Base-by-base conservation (phyloP, 73 alveolate species). In the Tetrahymena malaccensis region DNA sequence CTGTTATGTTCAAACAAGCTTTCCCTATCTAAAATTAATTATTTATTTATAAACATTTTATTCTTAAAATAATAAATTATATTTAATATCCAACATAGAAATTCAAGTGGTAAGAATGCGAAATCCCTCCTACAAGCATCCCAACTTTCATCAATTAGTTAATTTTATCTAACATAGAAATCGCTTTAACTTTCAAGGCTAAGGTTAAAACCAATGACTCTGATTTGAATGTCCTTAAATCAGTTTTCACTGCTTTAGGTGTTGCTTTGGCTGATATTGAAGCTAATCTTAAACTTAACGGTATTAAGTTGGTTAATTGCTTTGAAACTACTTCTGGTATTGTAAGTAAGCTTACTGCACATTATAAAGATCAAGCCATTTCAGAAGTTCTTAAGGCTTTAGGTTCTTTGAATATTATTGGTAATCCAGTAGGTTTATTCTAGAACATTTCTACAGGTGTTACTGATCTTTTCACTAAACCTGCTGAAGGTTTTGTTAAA, bases 361-460 rank as follows among this genome's bases (percentile, higher is more conserved):
- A 98, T 83, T 98, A 98, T 93, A 95, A 96, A 37, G 96, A 95
- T 55, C 96, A 96, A 70, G 94, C 98, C 40, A 94, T 94, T 34
- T 50, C 96, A 94, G 96, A 98, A 38, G 94, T 98, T 12, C 55
- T 98, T 19, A 96, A 95, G 85, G 89, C 98, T 34, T 40, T 98
- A 12, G 99, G 99, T 0, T 97, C 99, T 19, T 95, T 97, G 58
- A 99, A 98, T 55, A 95, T 99, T 27, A 96, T 99, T 40, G 99
- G 99, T 33, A 98, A 98, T 94, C 99, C 99, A 5, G 97, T 98
- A 83, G 97, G 97, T 93, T 96, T 99, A 27, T 96, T 98, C 33
- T 97, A 98, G 93, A 96, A 98, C 12, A 89, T 99, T 38, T 99
- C 99, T 21, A 98, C 99, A 17, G 99, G 99, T 10, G 98, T 99